A percentile compares a stretch with the other conserved stretches of the same genome.
These are phyloP conservation scores for Leishmania guyanensis DNA, from an alignment of 208 protist genomes.

Conservation along the genomic window DNA sequence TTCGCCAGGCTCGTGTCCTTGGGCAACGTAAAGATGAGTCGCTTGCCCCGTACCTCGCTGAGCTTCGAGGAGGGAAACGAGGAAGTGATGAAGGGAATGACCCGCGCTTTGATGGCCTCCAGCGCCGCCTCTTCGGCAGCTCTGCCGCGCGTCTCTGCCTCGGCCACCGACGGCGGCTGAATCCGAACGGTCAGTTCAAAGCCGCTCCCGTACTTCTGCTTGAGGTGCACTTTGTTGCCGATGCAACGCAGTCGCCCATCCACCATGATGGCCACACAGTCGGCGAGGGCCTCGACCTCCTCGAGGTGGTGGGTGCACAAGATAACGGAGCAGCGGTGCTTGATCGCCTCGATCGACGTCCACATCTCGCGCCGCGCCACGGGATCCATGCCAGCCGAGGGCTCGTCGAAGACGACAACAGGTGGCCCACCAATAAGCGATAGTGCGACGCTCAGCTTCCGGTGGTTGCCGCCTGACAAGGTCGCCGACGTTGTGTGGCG, in stretches of 20 bases:
- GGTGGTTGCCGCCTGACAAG: conserved; percentile 66
- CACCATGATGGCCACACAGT: conserved; percentile 89
- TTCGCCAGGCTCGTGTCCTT: conserved; percentile 23
- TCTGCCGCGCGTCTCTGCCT: not conserved
- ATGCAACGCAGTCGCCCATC: conserved; percentile 84
- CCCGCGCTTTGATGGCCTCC: not conserved
- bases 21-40: conserved; percentile 40
- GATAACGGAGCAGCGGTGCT: conserved; percentile 55
- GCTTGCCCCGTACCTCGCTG: conserved; percentile 27
- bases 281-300: conserved; percentile 88
- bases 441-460: conserved; percentile 68
- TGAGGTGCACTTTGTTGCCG: conserved; percentile 82
- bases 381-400: conserved; percentile 75
- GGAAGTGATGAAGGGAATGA: conserved; percentile 33
- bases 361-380: conserved; percentile 62
- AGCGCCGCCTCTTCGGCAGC: not conserved
- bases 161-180: not conserved
- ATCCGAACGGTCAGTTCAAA: conserved; percentile 57
- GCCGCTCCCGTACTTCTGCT: conserved; percentile 68
- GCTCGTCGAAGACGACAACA: conserved; percentile 73
- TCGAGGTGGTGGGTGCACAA: conserved; percentile 94
- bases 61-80: conserved; percentile 30
- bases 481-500: conserved; percentile 17
- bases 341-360: conserved; percentile 52
- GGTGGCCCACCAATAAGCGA: conserved; percentile 60